Conservation (phyloP, 805 yeast species). For the Hanseniaspora guilliermondii region DNA sequence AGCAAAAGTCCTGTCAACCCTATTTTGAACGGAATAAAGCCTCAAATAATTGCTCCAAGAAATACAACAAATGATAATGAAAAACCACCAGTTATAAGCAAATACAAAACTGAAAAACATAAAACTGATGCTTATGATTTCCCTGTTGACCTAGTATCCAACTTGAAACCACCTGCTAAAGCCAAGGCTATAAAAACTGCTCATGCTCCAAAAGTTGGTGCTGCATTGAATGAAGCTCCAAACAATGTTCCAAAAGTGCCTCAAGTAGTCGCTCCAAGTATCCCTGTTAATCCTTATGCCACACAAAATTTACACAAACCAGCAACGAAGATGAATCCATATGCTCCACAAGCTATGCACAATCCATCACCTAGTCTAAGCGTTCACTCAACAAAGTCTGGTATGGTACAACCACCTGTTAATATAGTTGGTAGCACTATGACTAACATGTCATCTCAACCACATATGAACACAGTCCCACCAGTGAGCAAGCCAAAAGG, state of each 20-base stretch:
- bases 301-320: constrained; percentile 9
- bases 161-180: constrained; percentile 24
- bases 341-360: constrained; percentile 2
- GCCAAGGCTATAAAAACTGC: constrained; percentile 31
- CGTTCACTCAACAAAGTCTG: background rate
- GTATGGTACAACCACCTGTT: background rate
- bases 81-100: constrained; percentile 21
- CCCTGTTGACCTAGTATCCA: constrained; percentile 43
- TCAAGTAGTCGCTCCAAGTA: constrained; percentile 16
- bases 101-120: constrained; percentile 38
- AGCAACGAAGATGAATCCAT: background rate
- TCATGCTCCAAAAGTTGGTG: constrained; percentile 16
- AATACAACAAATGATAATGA: background rate
- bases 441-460: background rate
- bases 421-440: background rate
- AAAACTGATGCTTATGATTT: constrained; percentile 71
- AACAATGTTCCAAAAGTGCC: constrained; percentile 13
- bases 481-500: background rate
- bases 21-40: background rate
- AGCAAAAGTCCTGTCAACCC: background rate
- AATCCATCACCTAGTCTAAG: background rate
- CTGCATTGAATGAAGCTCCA: constrained; percentile 6
- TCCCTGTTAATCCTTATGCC: constrained; percentile 17
- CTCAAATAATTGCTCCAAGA: constrained; percentile 16
- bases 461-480: background rate